Conservation (phyloP, 1,284 basidiomycete species). For the Gymnopus androsaceus region DNA sequence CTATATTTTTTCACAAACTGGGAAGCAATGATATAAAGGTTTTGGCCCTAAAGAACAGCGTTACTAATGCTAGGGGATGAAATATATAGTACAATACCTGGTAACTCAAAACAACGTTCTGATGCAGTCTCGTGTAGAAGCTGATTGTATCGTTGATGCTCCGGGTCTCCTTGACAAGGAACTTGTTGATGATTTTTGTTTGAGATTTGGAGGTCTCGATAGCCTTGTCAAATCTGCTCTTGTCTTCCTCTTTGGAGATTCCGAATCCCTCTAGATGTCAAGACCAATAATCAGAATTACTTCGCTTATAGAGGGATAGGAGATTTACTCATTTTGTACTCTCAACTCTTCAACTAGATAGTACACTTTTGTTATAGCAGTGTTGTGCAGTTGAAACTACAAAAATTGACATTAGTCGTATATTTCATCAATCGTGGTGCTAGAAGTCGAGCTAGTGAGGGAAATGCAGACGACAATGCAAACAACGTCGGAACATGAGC, state of each 20-base stretch:
- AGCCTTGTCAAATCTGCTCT: constrained; percentile 1
- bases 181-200: constrained; percentile 24
- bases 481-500: no score
- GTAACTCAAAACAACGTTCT: constrained; percentile 2
- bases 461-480: no score
- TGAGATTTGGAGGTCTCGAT: constrained; percentile 26
- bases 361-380: constrained; percentile 21
- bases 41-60: constrained; percentile 13
- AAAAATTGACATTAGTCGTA: no score
- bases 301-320: background rate
- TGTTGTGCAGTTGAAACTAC: constrained; percentile 25
- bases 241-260: constrained; percentile 1
- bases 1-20: constrained; percentile 22
- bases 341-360: constrained; percentile 28
- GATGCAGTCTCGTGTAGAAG: constrained; percentile 19
- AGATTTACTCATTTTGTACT: constrained; percentile 16
- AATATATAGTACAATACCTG: background rate
- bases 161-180: constrained; percentile 26
- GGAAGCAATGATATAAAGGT: constrained; percentile 24
- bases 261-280: background rate
- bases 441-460: no score
- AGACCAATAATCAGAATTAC: background rate
- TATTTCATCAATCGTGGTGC: no score
- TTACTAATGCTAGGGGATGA: background rate
- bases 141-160: constrained; percentile 24